phyloP scores from a whole-genome alignment of 257 asterid species.

The Perilla frutescens region DNA sequence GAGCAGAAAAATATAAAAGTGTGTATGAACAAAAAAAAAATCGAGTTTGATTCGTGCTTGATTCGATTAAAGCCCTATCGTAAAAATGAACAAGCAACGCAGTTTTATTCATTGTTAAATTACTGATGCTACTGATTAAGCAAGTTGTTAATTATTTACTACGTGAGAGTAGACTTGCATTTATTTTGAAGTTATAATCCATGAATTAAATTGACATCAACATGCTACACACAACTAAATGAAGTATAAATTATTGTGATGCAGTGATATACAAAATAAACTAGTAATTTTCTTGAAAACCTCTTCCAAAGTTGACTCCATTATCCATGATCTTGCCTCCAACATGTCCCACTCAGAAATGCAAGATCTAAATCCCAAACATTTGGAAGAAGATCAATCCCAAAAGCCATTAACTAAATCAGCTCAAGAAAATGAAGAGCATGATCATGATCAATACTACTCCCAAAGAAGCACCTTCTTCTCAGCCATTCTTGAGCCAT shows the following conservation, averaged over 20 bases:
- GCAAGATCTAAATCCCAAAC: slow-evolving; percentile 40
- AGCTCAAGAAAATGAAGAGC: slow-evolving; percentile 23
- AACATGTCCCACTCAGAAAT: slow-evolving; percentile 36
- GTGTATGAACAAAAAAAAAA: too few species aligned
- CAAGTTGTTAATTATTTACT: too few species aligned
- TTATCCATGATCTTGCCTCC: slow-evolving; percentile 35
- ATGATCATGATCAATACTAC: background rate
- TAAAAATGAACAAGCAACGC: too few species aligned
- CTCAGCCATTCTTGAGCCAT: slow-evolving; percentile 44
- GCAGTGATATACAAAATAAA: too few species aligned
- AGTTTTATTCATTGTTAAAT: too few species aligned
- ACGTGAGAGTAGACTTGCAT: too few species aligned
- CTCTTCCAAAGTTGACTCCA: slow-evolving; percentile 21
- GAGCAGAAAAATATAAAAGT: too few species aligned
- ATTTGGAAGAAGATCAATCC: slow-evolving; percentile 32
- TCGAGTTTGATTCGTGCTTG: background rate
- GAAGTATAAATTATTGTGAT: background rate
- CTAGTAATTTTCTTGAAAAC: slow-evolving; percentile 14
- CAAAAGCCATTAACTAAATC: slow-evolving; percentile 30
- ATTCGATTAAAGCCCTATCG: too few species aligned
- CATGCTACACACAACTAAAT: background rate
- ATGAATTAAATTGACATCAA: too few species aligned
- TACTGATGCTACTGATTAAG: too few species aligned
- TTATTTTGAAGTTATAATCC: too few species aligned
- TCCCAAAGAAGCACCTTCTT: background rate